Evolutionary conservation across 495 filamentous ascomycete genomes (phyloP).

Genomic region (Annulohypoxylon moriforme): DNA sequence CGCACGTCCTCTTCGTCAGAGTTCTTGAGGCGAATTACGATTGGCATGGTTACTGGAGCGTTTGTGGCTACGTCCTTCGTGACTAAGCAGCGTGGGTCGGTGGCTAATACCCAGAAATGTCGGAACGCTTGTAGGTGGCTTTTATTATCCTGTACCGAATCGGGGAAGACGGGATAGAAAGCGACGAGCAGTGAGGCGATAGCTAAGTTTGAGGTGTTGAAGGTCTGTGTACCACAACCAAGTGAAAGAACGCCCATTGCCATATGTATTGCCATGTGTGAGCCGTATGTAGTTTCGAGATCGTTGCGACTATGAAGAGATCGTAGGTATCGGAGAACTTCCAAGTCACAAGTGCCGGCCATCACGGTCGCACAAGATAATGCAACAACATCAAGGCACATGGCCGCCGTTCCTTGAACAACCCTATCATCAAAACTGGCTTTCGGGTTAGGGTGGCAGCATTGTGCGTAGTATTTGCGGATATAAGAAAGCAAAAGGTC

Average conservation of each 20-base stretch:
- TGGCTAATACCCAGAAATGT: slow-evolving; percentile 96
- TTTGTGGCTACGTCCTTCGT: slow-evolving; percentile 84
- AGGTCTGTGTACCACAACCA: slow-evolving; percentile 89
- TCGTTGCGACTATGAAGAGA: slow-evolving; percentile 90
- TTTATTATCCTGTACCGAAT: slow-evolving; percentile 88
- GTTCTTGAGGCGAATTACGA: slow-evolving; percentile 59
- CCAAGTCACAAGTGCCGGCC: slow-evolving; percentile 93
- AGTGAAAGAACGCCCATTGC: slow-evolving; percentile 92
- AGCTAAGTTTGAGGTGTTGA: slow-evolving; percentile 88
- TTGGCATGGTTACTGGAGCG: slow-evolving; percentile 77
- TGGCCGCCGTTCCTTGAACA: slow-evolving; percentile 81
- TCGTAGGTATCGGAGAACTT: slow-evolving; percentile 88
- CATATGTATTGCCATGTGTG: slow-evolving; percentile 91
- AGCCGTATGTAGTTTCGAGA: slow-evolving; percentile 86
- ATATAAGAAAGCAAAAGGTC: slow-evolving; percentile 87
- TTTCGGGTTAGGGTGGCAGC: slow-evolving; percentile 54
- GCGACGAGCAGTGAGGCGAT: slow-evolving; percentile 87
- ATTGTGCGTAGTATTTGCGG: slow-evolving; percentile 86
- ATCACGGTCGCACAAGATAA: slow-evolving; percentile 88
- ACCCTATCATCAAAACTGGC: slow-evolving; percentile 82
- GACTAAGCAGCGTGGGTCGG: slow-evolving; percentile 88
- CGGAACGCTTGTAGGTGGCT: slow-evolving; percentile 96
- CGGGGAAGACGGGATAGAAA: slow-evolving; percentile 94
- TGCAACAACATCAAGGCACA: slow-evolving; percentile 88
- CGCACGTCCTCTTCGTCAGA: slow-evolving; percentile 58